Conservation (phyloP, 805 yeast species). For the Tetrapisispora nanseiensis region DNA sequence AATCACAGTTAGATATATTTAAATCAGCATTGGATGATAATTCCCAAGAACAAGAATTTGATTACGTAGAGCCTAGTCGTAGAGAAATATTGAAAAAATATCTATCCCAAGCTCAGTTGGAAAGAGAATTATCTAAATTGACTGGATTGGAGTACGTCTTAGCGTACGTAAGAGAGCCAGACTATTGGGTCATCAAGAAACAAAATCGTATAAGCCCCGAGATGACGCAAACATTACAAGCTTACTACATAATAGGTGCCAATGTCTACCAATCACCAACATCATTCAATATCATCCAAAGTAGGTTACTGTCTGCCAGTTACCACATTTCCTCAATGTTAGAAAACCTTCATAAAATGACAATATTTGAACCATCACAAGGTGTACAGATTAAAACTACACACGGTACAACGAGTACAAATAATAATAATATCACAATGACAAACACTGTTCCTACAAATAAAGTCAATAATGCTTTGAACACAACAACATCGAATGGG, state of each 20-base stretch:
- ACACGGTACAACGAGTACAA: conserved; percentile 1
- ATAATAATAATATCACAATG: background rate
- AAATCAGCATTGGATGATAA: conserved; percentile 4
- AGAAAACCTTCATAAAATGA: conserved; percentile 36
- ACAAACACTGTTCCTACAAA: conserved; percentile 8
- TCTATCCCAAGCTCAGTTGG: conserved; percentile 31
- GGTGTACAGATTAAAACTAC: conserved; percentile 32
- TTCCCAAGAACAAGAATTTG: conserved; percentile 11
- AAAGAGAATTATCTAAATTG: conserved; percentile 61
- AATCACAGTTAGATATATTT: conserved; percentile 2
- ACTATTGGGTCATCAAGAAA: conserved; percentile 82
- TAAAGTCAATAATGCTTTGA: conserved; percentile 1
- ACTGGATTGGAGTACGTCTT: conserved; percentile 79
- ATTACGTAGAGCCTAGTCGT: conserved; percentile 17
- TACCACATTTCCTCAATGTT: conserved; percentile 38
- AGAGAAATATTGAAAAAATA: conserved; percentile 18
- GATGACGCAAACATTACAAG: conserved; percentile 45
- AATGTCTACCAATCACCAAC: conserved; percentile 87
- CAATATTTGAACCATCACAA: conserved; percentile 48
- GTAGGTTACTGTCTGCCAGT: conserved; percentile 50
- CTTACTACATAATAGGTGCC: conserved; percentile 84
- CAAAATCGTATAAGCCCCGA: conserved; percentile 47
- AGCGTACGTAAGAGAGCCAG: conserved; percentile 72
- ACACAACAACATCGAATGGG: background rate
- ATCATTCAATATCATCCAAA: conserved; percentile 59